phyloP scores from a whole-genome alignment of 768 basidiomycete genomes.

The Pleurotus salmoneostramineus region DNA sequence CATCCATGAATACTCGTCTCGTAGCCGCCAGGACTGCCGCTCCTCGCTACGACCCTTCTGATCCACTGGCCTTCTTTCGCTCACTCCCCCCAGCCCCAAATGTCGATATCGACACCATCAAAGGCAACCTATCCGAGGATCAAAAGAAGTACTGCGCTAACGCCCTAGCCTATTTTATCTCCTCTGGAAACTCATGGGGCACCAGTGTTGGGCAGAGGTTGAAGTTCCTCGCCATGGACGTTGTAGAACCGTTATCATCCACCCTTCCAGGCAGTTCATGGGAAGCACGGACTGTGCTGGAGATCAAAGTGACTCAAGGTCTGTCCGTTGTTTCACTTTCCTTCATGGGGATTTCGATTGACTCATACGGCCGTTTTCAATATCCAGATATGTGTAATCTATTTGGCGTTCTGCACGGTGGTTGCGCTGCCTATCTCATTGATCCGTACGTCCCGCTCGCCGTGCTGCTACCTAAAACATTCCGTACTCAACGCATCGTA shows the following conservation, averaged over 20 bases:
- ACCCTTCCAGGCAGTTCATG: constrained; percentile 3
- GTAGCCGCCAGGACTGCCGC: no score
- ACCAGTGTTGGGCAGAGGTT: constrained; percentile 34
- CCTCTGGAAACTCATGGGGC: constrained; percentile 31
- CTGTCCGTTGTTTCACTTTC: neutral
- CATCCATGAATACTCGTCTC: no score
- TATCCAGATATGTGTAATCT: constrained; percentile 55
- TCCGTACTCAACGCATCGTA: neutral
- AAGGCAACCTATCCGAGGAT: constrained; percentile 36
- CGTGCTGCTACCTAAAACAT: neutral
- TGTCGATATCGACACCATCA: constrained; percentile 26
- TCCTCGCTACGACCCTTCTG: neutral
- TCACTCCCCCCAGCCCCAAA: constrained; percentile 13
- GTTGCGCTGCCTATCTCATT: constrained; percentile 51
- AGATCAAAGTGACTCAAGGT: constrained; percentile 36
- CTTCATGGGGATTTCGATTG: neutral
- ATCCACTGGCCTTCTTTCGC: constrained; percentile 9
- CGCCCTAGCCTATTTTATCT: constrained; percentile 33
- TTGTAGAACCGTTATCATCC: constrained; percentile 12
- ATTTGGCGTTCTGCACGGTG: constrained; percentile 47
- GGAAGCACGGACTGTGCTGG: constrained; percentile 32
- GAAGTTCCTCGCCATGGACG: constrained; percentile 30
- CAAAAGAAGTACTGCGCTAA: constrained; percentile 29
- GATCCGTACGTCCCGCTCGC: constrained; percentile 38
- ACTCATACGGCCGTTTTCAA: neutral